A percentile compares a stretch with the other conserved stretches of the same genome.
Evolutionary conservation across 2,329 filamentous ascomycete genomes (phyloP).

Genomic region (Phyllosticta paracitricarpa): DNA sequence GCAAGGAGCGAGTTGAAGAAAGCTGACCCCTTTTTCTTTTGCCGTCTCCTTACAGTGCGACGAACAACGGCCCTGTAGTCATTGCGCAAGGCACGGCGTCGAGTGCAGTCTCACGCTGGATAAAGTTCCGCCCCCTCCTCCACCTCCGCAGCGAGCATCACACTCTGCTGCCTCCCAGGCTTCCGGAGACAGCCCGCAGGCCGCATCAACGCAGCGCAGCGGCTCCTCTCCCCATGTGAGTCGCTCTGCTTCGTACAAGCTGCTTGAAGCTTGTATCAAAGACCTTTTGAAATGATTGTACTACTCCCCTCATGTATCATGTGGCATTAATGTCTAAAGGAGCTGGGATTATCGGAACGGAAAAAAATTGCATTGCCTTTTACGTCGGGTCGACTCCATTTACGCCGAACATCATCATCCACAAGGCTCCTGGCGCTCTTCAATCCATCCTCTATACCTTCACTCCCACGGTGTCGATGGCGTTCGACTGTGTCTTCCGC

Average conservation of each 20-base stretch:
- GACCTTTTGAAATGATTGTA: background rate
- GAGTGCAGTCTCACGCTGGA: slow-evolving; percentile 21
- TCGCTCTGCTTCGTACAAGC: background rate
- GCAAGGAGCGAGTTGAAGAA: slow-evolving; percentile 22
- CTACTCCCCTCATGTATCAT: background rate
- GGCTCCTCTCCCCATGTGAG: slow-evolving; percentile 6
- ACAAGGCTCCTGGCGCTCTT: background rate
- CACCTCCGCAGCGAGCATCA: slow-evolving; percentile 1
- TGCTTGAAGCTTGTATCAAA: background rate
- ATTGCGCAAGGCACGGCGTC: slow-evolving; percentile 27
- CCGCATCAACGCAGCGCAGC: background rate
- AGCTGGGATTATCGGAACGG: background rate
- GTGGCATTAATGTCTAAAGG: background rate
- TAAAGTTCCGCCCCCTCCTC: background rate
- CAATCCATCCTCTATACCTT: background rate
- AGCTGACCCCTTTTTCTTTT: background rate
- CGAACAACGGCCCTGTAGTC: slow-evolving; percentile 28
- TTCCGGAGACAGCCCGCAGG: slow-evolving; percentile 7
- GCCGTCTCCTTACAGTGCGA: slow-evolving; percentile 21
- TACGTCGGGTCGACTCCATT: background rate
- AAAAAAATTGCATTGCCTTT: background rate
- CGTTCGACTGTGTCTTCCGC: background rate
- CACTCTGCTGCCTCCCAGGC: slow-evolving; percentile 3
- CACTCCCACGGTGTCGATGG: background rate
- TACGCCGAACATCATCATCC: background rate